These are phyloP conservation scores for Ganoderma lucidum DNA, from an alignment of 1,284 basidiomycete genomes.

Conservation along the genomic window DNA sequence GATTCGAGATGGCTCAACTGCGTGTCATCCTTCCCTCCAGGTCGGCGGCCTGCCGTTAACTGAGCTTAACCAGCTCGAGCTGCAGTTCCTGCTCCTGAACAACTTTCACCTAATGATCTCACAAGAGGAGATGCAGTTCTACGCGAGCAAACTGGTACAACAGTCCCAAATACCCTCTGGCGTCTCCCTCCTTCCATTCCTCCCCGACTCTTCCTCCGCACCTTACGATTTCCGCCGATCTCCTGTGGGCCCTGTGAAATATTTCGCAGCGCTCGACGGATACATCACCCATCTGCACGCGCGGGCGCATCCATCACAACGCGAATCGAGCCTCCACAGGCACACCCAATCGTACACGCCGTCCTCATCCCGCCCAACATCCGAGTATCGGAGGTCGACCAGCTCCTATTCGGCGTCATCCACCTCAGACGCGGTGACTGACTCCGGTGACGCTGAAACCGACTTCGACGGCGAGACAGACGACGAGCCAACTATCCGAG, in stretches of 20 bases:
- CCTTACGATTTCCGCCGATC: constrained; percentile 34
- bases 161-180: constrained; percentile 58
- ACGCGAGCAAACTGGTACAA: constrained; percentile 86
- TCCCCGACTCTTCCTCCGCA: constrained; percentile 39
- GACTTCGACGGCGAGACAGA: constrained; percentile 68
- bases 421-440: constrained; percentile 45
- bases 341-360: constrained; percentile 23
- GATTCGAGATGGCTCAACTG: neutral
- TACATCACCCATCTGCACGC: constrained; percentile 47
- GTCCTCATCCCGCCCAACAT: constrained; percentile 33
- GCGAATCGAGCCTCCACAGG: constrained; percentile 12
- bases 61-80: constrained; percentile 96
- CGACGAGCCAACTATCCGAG: constrained; percentile 79
- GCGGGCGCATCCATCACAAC: constrained; percentile 27
- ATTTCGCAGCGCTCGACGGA: constrained; percentile 64
- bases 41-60: constrained; percentile 94
- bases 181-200: constrained; percentile 37
- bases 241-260: constrained; percentile 52
- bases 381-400: constrained; percentile 34
- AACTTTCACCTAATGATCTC: constrained; percentile 93
- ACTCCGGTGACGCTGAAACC: constrained; percentile 52
- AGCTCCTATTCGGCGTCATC: constrained; percentile 37
- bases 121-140: constrained; percentile 92
- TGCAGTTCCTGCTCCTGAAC: constrained; percentile 96
- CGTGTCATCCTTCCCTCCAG: constrained; percentile 47